These are phyloP conservation scores for Diaporthe capsici DNA, from an alignment of 2,329 filamentous ascomycete genomes.

Conservation along the genomic window DNA sequence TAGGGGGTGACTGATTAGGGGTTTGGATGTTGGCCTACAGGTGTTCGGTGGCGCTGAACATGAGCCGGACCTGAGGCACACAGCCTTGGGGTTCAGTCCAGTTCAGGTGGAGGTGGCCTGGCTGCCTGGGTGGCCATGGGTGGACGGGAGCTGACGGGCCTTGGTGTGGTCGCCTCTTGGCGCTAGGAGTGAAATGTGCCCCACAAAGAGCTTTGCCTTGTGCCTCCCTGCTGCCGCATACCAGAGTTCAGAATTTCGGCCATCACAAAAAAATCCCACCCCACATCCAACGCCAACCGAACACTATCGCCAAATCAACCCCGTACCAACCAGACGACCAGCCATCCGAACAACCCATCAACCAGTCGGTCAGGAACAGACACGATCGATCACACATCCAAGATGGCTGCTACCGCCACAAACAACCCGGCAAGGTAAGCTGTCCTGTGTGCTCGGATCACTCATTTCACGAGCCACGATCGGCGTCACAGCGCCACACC, in stretches of 20 bases:
- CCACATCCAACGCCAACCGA: slow-evolving; percentile 34
- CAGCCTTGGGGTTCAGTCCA: too few relatives aligned
- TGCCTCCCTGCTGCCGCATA: slow-evolving; percentile 28
- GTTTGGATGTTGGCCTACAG: neutral
- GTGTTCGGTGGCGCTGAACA: neutral
- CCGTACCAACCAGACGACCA: neutral
- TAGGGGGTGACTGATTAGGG: slow-evolving; percentile 1
- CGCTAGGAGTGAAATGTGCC: slow-evolving; percentile 25
- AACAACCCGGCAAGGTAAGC: slow-evolving; percentile 37
- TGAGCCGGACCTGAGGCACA: neutral
- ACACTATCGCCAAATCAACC: slow-evolving; percentile 17
- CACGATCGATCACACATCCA: neutral
- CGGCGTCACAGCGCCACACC: neutral
- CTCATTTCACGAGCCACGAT: neutral
- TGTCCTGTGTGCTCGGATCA: neutral
- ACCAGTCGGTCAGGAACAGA: neutral
- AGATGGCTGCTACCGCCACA: slow-evolving; percentile 28
- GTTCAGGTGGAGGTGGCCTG: neutral
- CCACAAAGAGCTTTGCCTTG: slow-evolving; percentile 34
- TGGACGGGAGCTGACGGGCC: neutral
- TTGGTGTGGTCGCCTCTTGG: neutral
- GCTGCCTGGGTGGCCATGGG: neutral
- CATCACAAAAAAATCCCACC: slow-evolving; percentile 38
- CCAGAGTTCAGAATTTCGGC: slow-evolving; percentile 29
- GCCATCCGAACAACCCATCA: neutral